phyloP scores from a whole-genome alignment of 805 yeast species.

The Cyberlindnera bimundalis region DNA sequence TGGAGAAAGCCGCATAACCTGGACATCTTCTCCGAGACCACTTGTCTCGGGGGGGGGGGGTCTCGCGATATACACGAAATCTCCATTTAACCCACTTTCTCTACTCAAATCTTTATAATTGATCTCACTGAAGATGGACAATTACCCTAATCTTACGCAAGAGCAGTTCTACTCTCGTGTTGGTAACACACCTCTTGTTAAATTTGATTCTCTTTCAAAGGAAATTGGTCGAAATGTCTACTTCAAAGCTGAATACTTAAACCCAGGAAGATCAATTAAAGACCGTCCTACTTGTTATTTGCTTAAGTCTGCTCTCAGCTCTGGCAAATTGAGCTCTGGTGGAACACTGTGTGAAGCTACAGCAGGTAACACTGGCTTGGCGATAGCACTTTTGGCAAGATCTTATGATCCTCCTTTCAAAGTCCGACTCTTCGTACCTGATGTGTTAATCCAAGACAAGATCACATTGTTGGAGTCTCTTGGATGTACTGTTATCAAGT shows the following conservation, averaged over 20 bases:
- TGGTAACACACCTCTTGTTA: conserved; percentile 73
- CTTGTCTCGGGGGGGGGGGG: no score
- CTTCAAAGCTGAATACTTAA: conserved; percentile 67
- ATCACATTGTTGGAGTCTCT: conserved; percentile 51
- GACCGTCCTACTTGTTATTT: conserved; percentile 77
- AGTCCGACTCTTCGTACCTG: conserved; percentile 73
- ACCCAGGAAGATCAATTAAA: conserved; percentile 83
- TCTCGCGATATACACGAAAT: no score
- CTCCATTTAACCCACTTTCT: no score
- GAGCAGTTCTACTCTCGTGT: conserved; percentile 29
- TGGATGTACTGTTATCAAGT: conserved; percentile 63
- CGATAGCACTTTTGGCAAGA: conserved; percentile 63
- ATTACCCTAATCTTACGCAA: conserved; percentile 17
- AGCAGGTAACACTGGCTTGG: conserved; percentile 83
- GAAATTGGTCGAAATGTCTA: conserved; percentile 69
- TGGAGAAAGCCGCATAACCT: no score
- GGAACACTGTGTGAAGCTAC: conserved; percentile 79
- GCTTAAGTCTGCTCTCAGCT: conserved; percentile 52
- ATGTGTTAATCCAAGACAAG: conserved; percentile 72
- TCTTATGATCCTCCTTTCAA: conserved; percentile 33
- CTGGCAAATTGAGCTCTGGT: conserved; percentile 53
- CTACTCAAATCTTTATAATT: no score
- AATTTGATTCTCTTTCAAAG: conserved; percentile 54
- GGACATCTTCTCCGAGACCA: no score
- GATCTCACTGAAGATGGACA: no score